These are phyloP conservation scores for Bothriochloa decipiens DNA, from an alignment of 176 grass and related monocot species.

Conservation along the genomic window DNA sequence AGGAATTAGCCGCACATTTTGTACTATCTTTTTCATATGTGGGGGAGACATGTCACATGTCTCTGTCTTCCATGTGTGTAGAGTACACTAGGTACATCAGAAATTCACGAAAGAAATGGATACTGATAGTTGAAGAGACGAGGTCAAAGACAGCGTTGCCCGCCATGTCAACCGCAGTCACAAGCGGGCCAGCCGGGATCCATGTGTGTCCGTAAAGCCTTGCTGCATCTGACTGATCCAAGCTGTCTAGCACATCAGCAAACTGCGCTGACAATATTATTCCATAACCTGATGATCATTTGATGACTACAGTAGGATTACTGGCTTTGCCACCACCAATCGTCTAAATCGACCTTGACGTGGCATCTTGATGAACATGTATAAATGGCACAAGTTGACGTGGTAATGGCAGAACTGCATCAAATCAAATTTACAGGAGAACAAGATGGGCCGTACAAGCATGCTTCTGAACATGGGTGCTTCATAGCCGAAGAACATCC, in stretches of 20 bases:
- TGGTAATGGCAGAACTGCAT: neutral
- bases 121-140: neutral
- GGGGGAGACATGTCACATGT: slow-evolving; percentile 6
- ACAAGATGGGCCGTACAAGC: neutral
- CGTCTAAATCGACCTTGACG: slow-evolving; percentile 5
- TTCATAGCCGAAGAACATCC: neutral
- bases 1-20: neutral
- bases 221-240: neutral
- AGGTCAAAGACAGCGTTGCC: slow-evolving; percentile 20
- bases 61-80: neutral
- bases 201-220: neutral
- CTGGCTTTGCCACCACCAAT: neutral
- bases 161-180: neutral
- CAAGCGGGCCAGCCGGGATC: neutral
- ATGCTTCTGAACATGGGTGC: slow-evolving; percentile 9
- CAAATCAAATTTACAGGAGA: neutral
- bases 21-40: neutral
- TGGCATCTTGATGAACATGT: neutral
- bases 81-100: neutral
- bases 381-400: neutral
- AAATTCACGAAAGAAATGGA: neutral
- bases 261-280: neutral
- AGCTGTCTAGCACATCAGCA: neutral
- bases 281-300: neutral
- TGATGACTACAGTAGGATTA: neutral